phyloP scores from a whole-genome alignment of 1,284 basidiomycete genomes.

The Xerocomus amazonicus region DNA sequence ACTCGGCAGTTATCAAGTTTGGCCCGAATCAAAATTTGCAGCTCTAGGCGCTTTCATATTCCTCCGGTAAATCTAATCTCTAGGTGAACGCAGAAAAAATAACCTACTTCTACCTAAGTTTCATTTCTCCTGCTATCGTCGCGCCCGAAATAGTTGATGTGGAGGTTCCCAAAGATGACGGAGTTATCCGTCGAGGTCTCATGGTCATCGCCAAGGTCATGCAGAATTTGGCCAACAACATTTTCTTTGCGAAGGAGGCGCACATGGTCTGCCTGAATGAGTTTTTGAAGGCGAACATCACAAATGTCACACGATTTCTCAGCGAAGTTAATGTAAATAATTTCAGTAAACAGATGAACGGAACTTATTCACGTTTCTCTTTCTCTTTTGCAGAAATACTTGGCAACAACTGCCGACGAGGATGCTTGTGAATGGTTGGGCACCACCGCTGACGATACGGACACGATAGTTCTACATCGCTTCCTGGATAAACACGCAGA shows the following conservation, averaged over 20 bases:
- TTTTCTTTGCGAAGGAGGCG: constrained; percentile 85
- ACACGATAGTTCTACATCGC: constrained; percentile 76
- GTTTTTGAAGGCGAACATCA: constrained; percentile 75
- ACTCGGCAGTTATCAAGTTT: constrained; percentile 46
- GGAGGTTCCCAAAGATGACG: constrained; percentile 63
- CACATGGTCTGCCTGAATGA: constrained; percentile 81
- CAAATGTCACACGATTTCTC: constrained; percentile 78
- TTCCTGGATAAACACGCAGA: constrained; percentile 82
- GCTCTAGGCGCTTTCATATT: constrained; percentile 92
- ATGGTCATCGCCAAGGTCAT: constrained; percentile 88
- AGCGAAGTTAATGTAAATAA: constrained; percentile 71
- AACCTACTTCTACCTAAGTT: constrained; percentile 40
- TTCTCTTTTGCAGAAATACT: constrained; percentile 48
- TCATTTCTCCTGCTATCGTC: constrained; percentile 84
- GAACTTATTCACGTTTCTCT: constrained; percentile 3
- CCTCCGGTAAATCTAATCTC: constrained; percentile 52
- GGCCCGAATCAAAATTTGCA: constrained; percentile 82
- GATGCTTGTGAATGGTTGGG: constrained; percentile 70
- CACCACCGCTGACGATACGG: constrained; percentile 74
- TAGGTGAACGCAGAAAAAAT: background rate
- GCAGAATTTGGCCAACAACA: constrained; percentile 90
- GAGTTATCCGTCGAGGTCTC: constrained; percentile 68
- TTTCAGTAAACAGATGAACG: background rate
- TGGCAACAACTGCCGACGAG: constrained; percentile 46
- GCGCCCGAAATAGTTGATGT: constrained; percentile 83